Conservation (phyloP, 2,329 filamentous ascomycete genomes). For the Colletotrichum acutatum region DNA sequence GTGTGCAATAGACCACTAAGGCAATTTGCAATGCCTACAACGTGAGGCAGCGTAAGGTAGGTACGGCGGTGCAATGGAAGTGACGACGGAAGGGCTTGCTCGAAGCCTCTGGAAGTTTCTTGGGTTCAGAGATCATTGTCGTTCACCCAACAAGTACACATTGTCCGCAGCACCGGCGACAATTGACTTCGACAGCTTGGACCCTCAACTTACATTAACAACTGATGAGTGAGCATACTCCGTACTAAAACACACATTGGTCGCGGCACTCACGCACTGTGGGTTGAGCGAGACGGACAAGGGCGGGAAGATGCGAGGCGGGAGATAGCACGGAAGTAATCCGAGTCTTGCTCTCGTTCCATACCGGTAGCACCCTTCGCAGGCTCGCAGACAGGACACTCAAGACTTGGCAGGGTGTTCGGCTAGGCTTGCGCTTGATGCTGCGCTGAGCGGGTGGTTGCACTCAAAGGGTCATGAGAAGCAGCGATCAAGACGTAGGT, state of each 20-base stretch:
- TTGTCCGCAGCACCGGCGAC: background rate
- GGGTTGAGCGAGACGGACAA: background rate
- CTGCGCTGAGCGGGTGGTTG: background rate
- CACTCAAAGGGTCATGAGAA: background rate
- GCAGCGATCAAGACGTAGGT: constrained; percentile 23
- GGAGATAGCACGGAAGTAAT: background rate
- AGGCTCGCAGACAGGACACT: no score
- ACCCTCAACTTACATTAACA: background rate
- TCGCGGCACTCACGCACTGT: background rate
- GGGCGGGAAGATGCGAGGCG: background rate
- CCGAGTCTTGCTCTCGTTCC: background rate
- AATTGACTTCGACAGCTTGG: background rate
- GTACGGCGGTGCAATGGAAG: background rate
- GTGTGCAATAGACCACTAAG: background rate
- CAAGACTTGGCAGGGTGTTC: no score
- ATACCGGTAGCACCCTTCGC: no score
- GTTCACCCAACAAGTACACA: background rate
- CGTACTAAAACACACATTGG: background rate
- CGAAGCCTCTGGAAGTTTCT: constrained; percentile 2
- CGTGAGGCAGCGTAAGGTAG: background rate
- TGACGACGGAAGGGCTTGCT: background rate
- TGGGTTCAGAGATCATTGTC: background rate
- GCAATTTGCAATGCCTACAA: background rate
- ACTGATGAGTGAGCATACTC: constrained; percentile 5
- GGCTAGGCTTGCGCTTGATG: background rate